phyloP scores from a whole-genome alignment of 169 alveolate species.

The Fabrea salina region DNA sequence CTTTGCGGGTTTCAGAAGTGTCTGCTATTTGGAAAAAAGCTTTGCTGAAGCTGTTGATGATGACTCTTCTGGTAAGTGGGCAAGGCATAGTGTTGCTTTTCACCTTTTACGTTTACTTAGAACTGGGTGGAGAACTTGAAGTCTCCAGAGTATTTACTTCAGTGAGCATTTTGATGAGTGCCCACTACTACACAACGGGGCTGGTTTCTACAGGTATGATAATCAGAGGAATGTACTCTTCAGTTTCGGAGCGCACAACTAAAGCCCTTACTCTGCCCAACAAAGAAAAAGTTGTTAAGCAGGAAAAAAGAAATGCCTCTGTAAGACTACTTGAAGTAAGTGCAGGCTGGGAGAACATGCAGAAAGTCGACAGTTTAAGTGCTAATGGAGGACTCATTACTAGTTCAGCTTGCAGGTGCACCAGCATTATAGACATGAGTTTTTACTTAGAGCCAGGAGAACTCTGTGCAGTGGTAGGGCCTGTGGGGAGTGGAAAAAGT shows the following conservation, averaged over 20 bases:
- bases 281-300: neutral
- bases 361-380: neutral
- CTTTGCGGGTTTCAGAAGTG: neutral
- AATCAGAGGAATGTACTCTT: neutral
- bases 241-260: neutral
- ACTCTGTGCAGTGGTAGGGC: constrained; percentile 11
- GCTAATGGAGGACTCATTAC: neutral
- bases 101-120: neutral
- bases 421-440: neutral
- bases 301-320: neutral
- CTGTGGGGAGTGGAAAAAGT: neutral
- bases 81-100: constrained; percentile 4
- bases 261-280: neutral
- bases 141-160: constrained; percentile 1
- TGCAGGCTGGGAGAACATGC: neutral
- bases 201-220: neutral
- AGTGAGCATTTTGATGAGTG: neutral
- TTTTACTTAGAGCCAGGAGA: neutral
- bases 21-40: neutral
- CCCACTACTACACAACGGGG: neutral
- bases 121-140: neutral
- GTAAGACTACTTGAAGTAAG: neutral
- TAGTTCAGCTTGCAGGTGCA: neutral
- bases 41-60: neutral
- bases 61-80: neutral